Evolutionary conservation across 179 eudicot genomes (phyloP).

Genomic region (Camellia oleifera): DNA sequence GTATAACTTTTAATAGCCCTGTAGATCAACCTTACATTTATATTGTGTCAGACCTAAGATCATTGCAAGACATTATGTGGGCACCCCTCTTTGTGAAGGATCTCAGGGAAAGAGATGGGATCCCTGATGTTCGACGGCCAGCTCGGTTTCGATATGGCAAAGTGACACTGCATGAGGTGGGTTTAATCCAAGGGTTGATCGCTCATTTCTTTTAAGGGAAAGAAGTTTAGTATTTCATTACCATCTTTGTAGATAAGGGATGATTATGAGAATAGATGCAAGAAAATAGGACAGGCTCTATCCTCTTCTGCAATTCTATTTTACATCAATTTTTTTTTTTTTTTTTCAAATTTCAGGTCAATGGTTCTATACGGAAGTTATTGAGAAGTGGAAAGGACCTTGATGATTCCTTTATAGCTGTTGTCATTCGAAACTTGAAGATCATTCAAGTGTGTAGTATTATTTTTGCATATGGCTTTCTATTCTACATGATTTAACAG

Average conservation of each 20-base stretch:
- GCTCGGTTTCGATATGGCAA: slow-evolving; percentile 79
- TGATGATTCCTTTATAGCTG: slow-evolving; percentile 66
- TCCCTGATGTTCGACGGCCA: slow-evolving; percentile 89
- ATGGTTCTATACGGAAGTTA: slow-evolving; percentile 48
- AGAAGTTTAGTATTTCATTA: not conserved
- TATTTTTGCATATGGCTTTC: slow-evolving; percentile 19
- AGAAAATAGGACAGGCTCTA: not conserved
- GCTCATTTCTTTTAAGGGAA: not conserved
- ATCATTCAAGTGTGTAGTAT: slow-evolving; percentile 53
- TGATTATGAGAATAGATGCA: not conserved
- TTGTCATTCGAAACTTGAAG: slow-evolving; percentile 79
- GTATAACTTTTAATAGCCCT: too few relatives aligned
- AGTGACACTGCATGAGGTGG: slow-evolving; percentile 79
- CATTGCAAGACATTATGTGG: too few relatives aligned
- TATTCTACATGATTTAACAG: not conserved
- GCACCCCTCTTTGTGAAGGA: slow-evolving; percentile 41
- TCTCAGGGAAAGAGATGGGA: slow-evolving; percentile 81
- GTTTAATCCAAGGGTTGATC: slow-evolving; percentile 11
- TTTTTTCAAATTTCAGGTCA: slow-evolving; percentile 47
- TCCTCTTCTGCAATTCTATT: slow-evolving; percentile 1
- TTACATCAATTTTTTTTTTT: not conserved
- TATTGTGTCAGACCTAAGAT: too few relatives aligned
- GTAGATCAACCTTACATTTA: too few relatives aligned
- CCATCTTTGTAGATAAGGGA: not conserved
- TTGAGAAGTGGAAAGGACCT: slow-evolving; percentile 70